phyloP scores from a whole-genome alignment of 1,284 basidiomycete genomes.

The Erythrobasidium hasegawianum region DNA sequence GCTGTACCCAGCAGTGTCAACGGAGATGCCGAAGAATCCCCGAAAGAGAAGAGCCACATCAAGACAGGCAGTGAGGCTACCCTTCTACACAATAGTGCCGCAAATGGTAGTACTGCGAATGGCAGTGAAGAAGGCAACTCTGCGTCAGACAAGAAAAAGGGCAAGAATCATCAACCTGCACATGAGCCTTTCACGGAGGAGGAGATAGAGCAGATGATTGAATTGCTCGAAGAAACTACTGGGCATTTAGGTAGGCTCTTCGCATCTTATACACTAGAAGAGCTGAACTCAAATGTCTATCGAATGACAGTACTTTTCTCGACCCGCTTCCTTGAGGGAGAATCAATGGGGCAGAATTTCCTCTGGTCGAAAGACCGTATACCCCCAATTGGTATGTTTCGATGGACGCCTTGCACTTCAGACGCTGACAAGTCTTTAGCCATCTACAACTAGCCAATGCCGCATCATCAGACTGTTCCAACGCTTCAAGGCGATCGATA shows the following conservation, averaged over 20 bases:
- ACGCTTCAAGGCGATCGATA: neutral
- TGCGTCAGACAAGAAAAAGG: constrained; percentile 32
- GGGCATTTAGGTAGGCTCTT: constrained; percentile 71
- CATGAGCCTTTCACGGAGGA: constrained; percentile 58
- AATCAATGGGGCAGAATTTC: constrained; percentile 54
- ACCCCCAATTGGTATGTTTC: constrained; percentile 43
- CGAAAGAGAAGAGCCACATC: constrained; percentile 25
- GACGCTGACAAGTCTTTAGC: neutral
- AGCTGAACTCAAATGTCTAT: constrained; percentile 41
- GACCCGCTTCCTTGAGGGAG: constrained; percentile 44
- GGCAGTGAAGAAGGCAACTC: no score
- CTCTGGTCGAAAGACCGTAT: constrained; percentile 66
- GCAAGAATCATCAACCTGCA: constrained; percentile 32
- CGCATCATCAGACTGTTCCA: neutral
- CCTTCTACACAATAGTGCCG: neutral
- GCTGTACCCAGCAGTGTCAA: constrained; percentile 36
- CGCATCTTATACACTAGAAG: neutral
- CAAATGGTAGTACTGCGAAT: no score
- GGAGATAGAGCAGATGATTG: constrained; percentile 83
- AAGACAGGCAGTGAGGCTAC: constrained; percentile 34
- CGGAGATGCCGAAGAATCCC: constrained; percentile 6
- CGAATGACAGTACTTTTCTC: constrained; percentile 57
- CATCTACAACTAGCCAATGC: constrained; percentile 17
- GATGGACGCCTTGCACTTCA: no score
- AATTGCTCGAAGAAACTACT: constrained; percentile 64